phyloP scores from a whole-genome alignment of 345 rosid species.

The Euphorbia tirucalli region DNA sequence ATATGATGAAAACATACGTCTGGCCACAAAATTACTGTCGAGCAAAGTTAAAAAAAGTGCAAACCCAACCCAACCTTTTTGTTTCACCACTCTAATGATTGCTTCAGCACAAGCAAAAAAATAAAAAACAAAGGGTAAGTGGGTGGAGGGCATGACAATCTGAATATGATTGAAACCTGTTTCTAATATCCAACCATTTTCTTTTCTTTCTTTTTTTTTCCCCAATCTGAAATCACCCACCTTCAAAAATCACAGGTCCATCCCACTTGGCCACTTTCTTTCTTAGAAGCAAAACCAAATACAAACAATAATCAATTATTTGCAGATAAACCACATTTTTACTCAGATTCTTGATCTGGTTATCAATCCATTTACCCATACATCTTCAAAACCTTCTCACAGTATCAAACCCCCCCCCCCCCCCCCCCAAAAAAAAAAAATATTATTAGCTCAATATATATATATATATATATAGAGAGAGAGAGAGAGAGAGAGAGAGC shows the following conservation, averaged over 20 bases:
- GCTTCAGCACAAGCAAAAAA: conserved; percentile 27
- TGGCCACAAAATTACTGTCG: not conserved
- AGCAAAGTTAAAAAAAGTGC: conserved; percentile 21
- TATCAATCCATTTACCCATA: no score
- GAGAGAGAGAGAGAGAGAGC: no score
- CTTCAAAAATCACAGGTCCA: conserved; percentile 11
- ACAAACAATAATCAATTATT: conserved; percentile 12
- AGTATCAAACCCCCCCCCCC: no score
- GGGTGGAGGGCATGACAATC: conserved; percentile 28
- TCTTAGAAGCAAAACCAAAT: conserved; percentile 25
- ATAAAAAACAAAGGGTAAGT: conserved; percentile 13
- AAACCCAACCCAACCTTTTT: not conserved
- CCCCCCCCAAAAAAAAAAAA: no score
- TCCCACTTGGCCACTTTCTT: conserved; percentile 6
- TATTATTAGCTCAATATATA: no score
- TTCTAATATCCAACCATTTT: conserved; percentile 12
- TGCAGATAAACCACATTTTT: conserved; percentile 4
- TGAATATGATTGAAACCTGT: conserved; percentile 25
- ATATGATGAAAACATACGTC: no score
- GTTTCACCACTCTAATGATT: conserved; percentile 27
- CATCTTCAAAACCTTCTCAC: no score
- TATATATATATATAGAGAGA: no score
- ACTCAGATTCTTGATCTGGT: conserved; percentile 9
- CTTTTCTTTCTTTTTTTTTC: no score
- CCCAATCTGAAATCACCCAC: no score